phyloP scores from a whole-genome alignment of 345 rosid genomes.

The Barbarea vulgaris region DNA sequence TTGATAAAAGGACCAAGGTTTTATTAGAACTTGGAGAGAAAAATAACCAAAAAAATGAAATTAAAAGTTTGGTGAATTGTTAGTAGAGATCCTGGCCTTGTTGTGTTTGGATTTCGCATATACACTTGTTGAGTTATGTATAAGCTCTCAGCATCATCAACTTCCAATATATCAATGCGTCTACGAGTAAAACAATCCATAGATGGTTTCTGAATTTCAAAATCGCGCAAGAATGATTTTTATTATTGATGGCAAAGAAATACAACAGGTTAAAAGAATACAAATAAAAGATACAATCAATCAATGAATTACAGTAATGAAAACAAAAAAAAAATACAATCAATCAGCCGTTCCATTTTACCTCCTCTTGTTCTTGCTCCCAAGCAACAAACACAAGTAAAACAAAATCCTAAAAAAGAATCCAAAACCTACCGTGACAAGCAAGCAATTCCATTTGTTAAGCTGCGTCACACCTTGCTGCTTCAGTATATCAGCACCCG shows the following conservation, averaged over 20 bases:
- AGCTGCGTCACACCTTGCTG: constrained; percentile 68
- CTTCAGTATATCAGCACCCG: constrained; percentile 56
- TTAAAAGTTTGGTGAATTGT: not conserved
- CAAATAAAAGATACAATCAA: constrained; percentile 6
- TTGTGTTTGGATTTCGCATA: not conserved
- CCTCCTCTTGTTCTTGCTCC: constrained; percentile 86
- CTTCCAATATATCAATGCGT: not conserved
- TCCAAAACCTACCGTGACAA: constrained; percentile 81
- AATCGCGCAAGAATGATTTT: not conserved
- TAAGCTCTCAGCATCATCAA: not conserved
- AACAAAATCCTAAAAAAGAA: constrained; percentile 77
- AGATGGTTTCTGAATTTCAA: not conserved
- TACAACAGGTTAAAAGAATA: constrained; percentile 17
- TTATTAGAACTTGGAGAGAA: not conserved
- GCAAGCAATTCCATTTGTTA: constrained; percentile 75
- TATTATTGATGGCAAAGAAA: not conserved
- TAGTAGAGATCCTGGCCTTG: not conserved
- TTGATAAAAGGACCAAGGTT: not conserved
- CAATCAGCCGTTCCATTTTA: constrained; percentile 29
- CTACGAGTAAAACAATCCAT: not conserved
- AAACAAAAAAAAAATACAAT: not conserved
- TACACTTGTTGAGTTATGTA: not conserved
- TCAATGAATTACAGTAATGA: constrained; percentile 7
- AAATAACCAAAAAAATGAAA: not conserved
- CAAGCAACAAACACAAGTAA: constrained; percentile 68